Percentiles rank a stretch among this genome's conserved stretches.
Evolutionary conservation across 2,329 filamentous ascomycete genomes (phyloP).

Genomic region (Hymenoscyphus scutula): DNA sequence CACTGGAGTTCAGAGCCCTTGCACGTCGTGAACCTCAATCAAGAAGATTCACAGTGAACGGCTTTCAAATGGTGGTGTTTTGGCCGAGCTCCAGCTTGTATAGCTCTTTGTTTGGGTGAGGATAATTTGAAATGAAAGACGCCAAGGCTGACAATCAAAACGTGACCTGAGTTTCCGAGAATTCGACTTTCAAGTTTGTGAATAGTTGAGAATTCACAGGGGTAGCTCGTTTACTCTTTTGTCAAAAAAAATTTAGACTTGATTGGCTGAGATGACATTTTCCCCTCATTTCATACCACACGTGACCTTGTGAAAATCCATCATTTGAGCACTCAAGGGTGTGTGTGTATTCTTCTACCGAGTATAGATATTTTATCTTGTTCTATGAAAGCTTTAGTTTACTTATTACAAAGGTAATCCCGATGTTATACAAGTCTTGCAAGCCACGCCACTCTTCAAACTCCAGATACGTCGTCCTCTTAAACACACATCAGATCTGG

Average conservation of each 20-base stretch:
- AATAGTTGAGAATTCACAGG: too few relatives aligned
- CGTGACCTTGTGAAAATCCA: too few relatives aligned
- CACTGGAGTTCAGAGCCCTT: neutral
- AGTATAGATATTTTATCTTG: too few relatives aligned
- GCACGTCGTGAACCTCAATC: neutral
- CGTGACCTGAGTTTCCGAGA: neutral
- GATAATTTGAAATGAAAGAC: neutral
- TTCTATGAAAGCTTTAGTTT: neutral
- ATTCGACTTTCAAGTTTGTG: too few relatives aligned
- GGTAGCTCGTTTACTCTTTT: too few relatives aligned
- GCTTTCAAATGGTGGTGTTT: neutral
- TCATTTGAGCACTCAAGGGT: too few relatives aligned
- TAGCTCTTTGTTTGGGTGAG: neutral
- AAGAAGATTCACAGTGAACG: neutral
- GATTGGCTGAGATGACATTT: too few relatives aligned
- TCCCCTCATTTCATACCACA: too few relatives aligned
- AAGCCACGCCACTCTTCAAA: too few relatives aligned
- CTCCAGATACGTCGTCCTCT: neutral
- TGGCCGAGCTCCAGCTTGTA: neutral
- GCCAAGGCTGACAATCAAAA: neutral
- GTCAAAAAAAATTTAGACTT: too few relatives aligned
- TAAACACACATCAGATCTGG: neutral
- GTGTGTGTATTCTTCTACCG: neutral
- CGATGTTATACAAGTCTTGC: neutral
- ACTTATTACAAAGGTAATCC: neutral